These are phyloP conservation scores for Blepharisma japonicum DNA, from an alignment of 73 alveolate genomes.

Conservation along the genomic window DNA sequence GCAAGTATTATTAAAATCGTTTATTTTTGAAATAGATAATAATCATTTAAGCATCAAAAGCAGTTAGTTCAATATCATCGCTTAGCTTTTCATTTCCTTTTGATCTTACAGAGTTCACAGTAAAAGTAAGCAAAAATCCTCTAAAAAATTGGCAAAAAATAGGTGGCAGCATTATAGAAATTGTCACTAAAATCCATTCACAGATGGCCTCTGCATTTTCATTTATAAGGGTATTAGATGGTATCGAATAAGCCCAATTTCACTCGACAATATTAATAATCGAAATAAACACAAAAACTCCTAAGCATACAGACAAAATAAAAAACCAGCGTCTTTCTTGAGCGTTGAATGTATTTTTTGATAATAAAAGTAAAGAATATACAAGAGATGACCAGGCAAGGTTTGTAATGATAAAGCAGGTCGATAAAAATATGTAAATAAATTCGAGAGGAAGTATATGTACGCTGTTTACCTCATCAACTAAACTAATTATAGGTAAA, in stretches of 20 bases:
- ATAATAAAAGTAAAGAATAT: background rate
- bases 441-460: background rate
- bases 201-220: background rate
- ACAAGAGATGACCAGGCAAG: background rate
- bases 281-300: conserved; percentile 10
- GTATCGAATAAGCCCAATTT: background rate
- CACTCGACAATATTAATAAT: conserved; percentile 8
- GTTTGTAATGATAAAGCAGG: background rate
- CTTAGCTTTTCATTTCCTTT: no score
- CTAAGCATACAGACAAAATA: background rate
- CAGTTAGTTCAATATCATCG: no score
- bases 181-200: background rate
- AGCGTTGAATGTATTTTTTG: background rate
- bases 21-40: no score
- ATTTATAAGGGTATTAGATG: background rate
- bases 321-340: background rate
- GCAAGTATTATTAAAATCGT: no score
- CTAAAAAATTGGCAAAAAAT: background rate
- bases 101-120: no score
- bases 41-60: no score
- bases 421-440: background rate
- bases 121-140: background rate
- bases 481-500: background rate
- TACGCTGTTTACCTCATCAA: background rate
- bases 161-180: background rate